Base-by-base conservation (phyloP, 352 stramenopile genomes). In the Pythium apleroticum region DNA sequence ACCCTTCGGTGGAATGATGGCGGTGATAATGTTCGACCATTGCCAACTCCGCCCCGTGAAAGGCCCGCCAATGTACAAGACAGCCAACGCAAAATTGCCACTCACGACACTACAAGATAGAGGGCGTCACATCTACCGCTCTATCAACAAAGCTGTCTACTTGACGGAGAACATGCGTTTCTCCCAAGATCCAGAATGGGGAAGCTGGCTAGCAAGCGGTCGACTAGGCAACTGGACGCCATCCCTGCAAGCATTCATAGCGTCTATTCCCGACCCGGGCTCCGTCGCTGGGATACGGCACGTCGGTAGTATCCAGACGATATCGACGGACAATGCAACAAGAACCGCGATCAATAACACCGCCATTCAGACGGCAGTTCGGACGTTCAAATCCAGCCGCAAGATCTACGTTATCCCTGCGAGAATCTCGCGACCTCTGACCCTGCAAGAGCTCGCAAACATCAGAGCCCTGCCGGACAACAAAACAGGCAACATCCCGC, bases 121-220 rank as follows among this genome's bases (percentile, higher is more conserved):
- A 20, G 60, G 56, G 6, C 35, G 12, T 0, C 20, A 15, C 3
- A 22, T 72, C 3, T 75, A 75, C 30, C 50, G 27, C 27, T 31
- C 15, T 0, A 66, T 76, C 14, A 33, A 11, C 27, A 76, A 72
- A 45, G 69, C 70, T 19, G 25, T 72, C 4, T 72, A 68, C 25
- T 48, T 72, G 27, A 68, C 27, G 0, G 56, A 67, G 10, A 68
- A 72, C 35, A 72, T 72, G 63, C 60, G 64, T 1, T 76, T 76
- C 25, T 1, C 10, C 12, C 11, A 50, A 4, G 69, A 75, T 35
- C 60, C 60, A 4, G 37, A 70, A 24, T 72, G 64, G 60, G 68
- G 64, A 0, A 17, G 56, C 22, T 72, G 64, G 69, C 39, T 72
- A 25, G 11, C 28, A 17, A 24, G 49, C 11, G 60, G 30, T 4